Percentiles rank a stretch among this genome's conserved stretches.
These are phyloP conservation scores for Mycena rebaudengoi DNA, from an alignment of 768 basidiomycete species.

Conservation along the genomic window DNA sequence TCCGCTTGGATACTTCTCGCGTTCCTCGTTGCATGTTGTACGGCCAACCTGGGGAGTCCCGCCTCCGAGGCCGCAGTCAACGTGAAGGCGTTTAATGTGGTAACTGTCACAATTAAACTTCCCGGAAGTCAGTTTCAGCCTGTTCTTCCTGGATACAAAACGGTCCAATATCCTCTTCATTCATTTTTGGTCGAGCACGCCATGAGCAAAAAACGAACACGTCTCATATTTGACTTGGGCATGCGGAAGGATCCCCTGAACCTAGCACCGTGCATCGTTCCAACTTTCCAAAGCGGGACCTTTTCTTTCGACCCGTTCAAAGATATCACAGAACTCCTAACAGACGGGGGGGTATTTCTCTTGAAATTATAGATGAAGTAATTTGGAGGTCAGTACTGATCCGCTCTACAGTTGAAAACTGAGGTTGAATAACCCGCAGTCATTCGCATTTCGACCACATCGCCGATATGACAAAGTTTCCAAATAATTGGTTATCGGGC, in stretches of 20 bases:
- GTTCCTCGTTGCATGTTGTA: not conserved
- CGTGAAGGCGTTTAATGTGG: slow-evolving; percentile 16
- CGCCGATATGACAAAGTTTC: slow-evolving; percentile 21
- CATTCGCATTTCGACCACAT: slow-evolving; percentile 15
- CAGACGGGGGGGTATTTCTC: slow-evolving; percentile 4
- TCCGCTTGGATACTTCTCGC: not conserved
- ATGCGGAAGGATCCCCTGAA: slow-evolving; percentile 3
- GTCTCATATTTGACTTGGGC: slow-evolving; percentile 17
- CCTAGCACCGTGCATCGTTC: not conserved
- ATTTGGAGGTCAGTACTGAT: slow-evolving; percentile 12
- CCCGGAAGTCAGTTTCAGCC: not conserved
- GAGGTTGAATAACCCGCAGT: not conserved
- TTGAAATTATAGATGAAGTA: slow-evolving; percentile 2
- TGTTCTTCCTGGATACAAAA: slow-evolving; percentile 3
- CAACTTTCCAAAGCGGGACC: not conserved
- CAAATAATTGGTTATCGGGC: slow-evolving; percentile 11
- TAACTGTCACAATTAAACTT: not conserved
- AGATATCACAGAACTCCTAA: slow-evolving; percentile 8
- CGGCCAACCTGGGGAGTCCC: slow-evolving; percentile 3
- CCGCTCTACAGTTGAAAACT: not conserved
- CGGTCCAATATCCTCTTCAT: not conserved
- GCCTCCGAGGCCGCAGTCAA: slow-evolving; percentile 5
- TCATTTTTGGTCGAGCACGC: slow-evolving; percentile 14
- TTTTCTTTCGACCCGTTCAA: not conserved
- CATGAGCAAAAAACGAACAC: not conserved